A percentile compares a stretch with the other conserved stretches of the same genome.
These are phyloP conservation scores for Taiozyma sp. DNA, from an alignment of 1,139 yeast genomes.

Conservation along the genomic window DNA sequence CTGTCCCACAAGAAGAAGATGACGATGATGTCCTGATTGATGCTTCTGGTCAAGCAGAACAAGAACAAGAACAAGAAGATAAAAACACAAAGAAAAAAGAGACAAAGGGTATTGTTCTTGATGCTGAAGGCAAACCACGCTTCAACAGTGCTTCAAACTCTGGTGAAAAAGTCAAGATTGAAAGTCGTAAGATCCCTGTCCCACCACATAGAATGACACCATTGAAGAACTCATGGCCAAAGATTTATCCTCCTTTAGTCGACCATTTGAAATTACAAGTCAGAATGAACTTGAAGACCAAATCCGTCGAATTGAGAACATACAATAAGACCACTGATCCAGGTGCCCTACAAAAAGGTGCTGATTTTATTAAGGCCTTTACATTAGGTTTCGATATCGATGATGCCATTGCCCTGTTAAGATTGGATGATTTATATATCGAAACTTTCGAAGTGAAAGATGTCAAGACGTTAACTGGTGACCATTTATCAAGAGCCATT, in stretches of 20 bases:
- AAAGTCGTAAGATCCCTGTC: slow-evolving; percentile 82
- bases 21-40: slow-evolving; percentile 64
- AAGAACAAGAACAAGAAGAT: slow-evolving; percentile 19
- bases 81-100: slow-evolving; percentile 28
- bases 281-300: slow-evolving; percentile 85
- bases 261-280: slow-evolving; percentile 93
- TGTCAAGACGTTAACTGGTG: slow-evolving; percentile 92
- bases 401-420: slow-evolving; percentile 89
- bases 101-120: slow-evolving; percentile 57
- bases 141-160: slow-evolving; percentile 69
- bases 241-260: slow-evolving; percentile 91
- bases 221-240: slow-evolving; percentile 81
- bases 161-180: slow-evolving; percentile 70
- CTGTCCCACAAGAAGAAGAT: slow-evolving; percentile 20
- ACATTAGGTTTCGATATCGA: slow-evolving; percentile 94
- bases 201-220: slow-evolving; percentile 98
- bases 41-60: slow-evolving; percentile 36
- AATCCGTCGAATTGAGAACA: slow-evolving; percentile 83
- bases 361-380: slow-evolving; percentile 92
- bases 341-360: slow-evolving; percentile 96
- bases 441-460: slow-evolving; percentile 97
- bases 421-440: slow-evolving; percentile 92
- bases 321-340: slow-evolving; percentile 79
- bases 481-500: slow-evolving; percentile 95
- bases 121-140: slow-evolving; percentile 86